Conservation (phyloP, 2,329 filamentous ascomycete genomes). For the Cercospora sesami region DNA sequence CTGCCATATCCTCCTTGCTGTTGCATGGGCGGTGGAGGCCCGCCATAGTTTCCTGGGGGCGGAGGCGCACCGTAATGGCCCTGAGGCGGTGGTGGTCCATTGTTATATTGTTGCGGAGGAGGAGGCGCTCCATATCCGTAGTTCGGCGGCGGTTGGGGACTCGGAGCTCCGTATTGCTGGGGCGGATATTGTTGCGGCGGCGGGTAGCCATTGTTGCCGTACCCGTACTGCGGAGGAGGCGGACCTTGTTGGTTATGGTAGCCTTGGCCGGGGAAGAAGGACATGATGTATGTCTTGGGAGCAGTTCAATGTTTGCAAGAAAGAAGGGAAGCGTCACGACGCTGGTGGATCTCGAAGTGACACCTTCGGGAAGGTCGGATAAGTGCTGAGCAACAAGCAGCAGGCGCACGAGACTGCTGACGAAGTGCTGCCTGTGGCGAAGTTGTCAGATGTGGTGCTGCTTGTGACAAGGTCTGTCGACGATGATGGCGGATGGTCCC, state of each 20-base stretch:
- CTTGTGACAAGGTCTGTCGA: not conserved
- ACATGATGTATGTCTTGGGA: slow-evolving; percentile 24
- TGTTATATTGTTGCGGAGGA: slow-evolving; percentile 40
- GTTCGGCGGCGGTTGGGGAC: slow-evolving; percentile 45
- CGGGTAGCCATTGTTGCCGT: slow-evolving; percentile 30
- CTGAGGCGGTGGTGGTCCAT: slow-evolving; percentile 35
- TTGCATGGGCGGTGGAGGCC: slow-evolving; percentile 8
- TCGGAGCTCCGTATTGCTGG: slow-evolving; percentile 38
- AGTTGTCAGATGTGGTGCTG: not conserved
- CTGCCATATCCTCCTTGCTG: slow-evolving; percentile 25
- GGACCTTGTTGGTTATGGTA: slow-evolving; percentile 37
- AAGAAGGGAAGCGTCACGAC: not conserved
- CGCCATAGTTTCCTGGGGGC: slow-evolving; percentile 36
- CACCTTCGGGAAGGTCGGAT: not conserved
- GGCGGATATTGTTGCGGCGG: slow-evolving; percentile 35
- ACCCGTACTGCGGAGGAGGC: slow-evolving; percentile 28
- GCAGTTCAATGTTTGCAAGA: not conserved
- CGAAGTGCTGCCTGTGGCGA: not conserved
- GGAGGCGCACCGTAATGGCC: slow-evolving; percentile 39
- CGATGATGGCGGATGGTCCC: not conserved
- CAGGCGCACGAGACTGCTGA: not conserved
- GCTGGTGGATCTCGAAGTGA: not conserved
- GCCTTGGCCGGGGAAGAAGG: slow-evolving; percentile 37
- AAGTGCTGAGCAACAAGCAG: not conserved
- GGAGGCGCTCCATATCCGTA: slow-evolving; percentile 45